Conservation (phyloP, 148 eudicot genomes). For the Rhododendron mucronatum region DNA sequence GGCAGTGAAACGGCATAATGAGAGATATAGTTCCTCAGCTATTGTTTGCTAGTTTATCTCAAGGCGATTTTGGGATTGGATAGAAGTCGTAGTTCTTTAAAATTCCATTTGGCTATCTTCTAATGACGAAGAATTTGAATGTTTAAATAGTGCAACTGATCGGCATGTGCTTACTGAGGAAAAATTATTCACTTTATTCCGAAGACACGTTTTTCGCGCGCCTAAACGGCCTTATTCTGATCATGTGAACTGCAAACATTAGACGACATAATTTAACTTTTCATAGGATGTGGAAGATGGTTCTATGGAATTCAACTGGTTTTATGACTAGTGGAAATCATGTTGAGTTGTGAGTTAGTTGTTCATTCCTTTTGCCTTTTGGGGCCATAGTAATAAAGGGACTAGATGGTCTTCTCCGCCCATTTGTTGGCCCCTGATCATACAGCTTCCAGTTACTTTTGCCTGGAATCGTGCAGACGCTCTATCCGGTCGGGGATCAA, state of each 20-base stretch:
- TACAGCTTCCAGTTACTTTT: background rate
- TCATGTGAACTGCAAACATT: background rate
- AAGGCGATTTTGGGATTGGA: background rate
- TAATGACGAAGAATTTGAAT: background rate
- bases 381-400: background rate
- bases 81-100: background rate
- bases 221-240: background rate
- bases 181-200: background rate
- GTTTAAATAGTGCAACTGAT: background rate
- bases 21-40: background rate
- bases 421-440: background rate
- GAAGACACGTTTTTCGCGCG: background rate
- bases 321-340: background rate
- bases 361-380: background rate
- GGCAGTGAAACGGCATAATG: background rate
- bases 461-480: background rate
- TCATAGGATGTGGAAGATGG: background rate
- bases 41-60: background rate
- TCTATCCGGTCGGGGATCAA: background rate
- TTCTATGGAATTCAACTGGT: background rate
- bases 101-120: background rate
- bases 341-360: background rate
- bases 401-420: background rate
- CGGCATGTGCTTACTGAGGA: background rate
- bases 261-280: background rate